Conservation (phyloP, 805 yeast species). For the Candida saitoana region DNA sequence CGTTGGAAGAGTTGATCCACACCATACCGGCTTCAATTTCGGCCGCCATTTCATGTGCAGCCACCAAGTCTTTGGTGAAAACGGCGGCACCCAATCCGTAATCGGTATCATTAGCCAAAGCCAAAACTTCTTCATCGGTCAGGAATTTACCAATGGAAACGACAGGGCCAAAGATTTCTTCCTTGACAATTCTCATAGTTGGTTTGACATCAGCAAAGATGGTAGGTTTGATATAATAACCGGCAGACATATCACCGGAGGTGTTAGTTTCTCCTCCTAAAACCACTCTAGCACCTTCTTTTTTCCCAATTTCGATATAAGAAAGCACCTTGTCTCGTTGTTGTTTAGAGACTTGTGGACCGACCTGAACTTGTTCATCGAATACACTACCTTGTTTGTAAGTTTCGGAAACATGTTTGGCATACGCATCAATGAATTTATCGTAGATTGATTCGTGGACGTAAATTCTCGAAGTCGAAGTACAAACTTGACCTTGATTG, state of each 20-base stretch:
- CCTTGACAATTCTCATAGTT: constrained; percentile 71
- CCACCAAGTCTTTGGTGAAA: constrained; percentile 71
- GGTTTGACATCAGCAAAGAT: constrained; percentile 77
- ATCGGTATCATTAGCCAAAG: constrained; percentile 70
- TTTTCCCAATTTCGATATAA: constrained; percentile 71
- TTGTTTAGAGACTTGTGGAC: constrained; percentile 82
- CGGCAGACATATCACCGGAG: constrained; percentile 39
- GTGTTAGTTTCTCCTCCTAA: constrained; percentile 70
- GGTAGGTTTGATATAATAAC: constrained; percentile 75
- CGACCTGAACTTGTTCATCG: constrained; percentile 73
- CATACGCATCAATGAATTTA: constrained; percentile 58
- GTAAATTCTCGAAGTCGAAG: constrained; percentile 89
- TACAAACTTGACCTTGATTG: constrained; percentile 95
- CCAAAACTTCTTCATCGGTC: constrained; percentile 76
- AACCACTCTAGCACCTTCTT: constrained; percentile 79
- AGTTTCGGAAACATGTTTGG: constrained; percentile 53
- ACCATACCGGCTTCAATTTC: constrained; percentile 82
- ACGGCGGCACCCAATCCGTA: constrained; percentile 92
- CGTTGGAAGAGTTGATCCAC: constrained; percentile 89
- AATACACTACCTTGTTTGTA: constrained; percentile 82
- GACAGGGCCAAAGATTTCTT: constrained; percentile 95
- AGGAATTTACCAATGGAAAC: constrained; percentile 78
- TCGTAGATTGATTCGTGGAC: constrained; percentile 85
- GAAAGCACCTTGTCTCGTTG: constrained; percentile 76
- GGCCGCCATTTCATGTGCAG: constrained; percentile 71